Base-by-base conservation (phyloP, 352 stramenopile genomes). In the Globisporangium megalacanthum region DNA sequence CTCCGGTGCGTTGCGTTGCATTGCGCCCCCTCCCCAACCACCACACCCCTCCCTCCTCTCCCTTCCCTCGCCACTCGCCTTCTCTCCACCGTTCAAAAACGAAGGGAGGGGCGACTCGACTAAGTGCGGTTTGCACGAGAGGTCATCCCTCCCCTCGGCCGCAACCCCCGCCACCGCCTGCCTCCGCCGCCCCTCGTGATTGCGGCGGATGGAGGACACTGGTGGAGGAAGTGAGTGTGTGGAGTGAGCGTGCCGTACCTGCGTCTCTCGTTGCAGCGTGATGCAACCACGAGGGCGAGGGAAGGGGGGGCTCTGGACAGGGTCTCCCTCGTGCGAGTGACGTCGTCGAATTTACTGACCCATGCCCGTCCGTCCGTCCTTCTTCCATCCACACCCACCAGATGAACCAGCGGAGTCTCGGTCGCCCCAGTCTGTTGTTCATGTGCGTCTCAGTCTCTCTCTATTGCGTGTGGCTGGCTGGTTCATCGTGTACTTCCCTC, bases 331-430 rank as follows among this genome's bases (percentile, higher is more conserved):
- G 44, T 14, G 44, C 44, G 44, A 31, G 8, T 25, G 44, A 14
- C 44, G n/a, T 22, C 7, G 6, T 39, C 6, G 8, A 20, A 49
- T n/a, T 49, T 22, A 49, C 19, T 19, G 42, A 9, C 15, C 14
- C 17, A 19, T 29, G 42, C 42, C 14, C 39, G 7, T n/a, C 6
- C 39, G 7, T n/a, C 6, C n/a, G 19, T 5, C 5, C 44, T 49
- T 29, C 5, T 11, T 29, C 3, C 13, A 11, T 39, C 10, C 35
- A 13, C 35, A 13, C 10, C 35, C 35, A 39, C 35, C 44, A 49
- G 44, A 49, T 49, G 44, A 49, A 49, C 44, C 44, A 49, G 44
- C 44, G 44, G 19, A 49, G 44, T 20, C 44, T 20, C 44, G 29
- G 29, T 8, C 42, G 3, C 8, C 20, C 33, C 20, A 49, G 44